Evolutionary conservation across 768 basidiomycete species (phyloP), one percentile per base, ranked within the genome.

Genomic region (Psilocybe subaeruginosa): DNA sequence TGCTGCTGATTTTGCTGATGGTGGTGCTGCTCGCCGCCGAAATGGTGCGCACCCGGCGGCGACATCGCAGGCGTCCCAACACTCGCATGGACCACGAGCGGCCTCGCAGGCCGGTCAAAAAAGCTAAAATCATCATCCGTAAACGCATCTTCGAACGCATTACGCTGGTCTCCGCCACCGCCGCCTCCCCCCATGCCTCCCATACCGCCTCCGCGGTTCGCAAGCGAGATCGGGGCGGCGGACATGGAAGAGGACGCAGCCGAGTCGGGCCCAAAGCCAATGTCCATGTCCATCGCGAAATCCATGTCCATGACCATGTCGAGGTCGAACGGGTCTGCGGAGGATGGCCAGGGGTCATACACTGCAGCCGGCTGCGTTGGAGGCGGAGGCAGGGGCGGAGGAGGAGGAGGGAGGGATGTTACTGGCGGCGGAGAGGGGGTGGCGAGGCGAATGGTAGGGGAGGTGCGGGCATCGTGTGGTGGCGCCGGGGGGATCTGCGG

Each of bases 121-220:
- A 92, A 95, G 70, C 85, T 89, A 72, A 95, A 95, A 72, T 95
- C 93, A 58, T 93, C 93, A 54, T 95, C 93, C 0, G 93, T 93
- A 66, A 94, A 88, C 1, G 79, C 82, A 19, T 85, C 83, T 35
- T 88, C 86, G 55, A 84, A 84, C 46, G 84, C 85, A 72, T 81
- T 75, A 52, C 77, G 73, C 19, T 73, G 31, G 46, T 23, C 23
- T 23, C 23, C 23, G 23, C 23, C 23, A 1, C 19, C 19, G 23
- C 23, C 23, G 23, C 23, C 23, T 23, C 23, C 23, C 2, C 23
- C 23, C 23, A 23, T 23, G 23, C 23, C 23, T 23, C 23, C 23
- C 23, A 23, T 23, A 2, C 23, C 23, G 23, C 23, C 23, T 23
- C 23, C 23, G 23, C 23, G 23, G 23, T 23, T 23, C 23, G 23